Percentiles rank a stretch among this genome's conserved stretches.
phyloP scores from a whole-genome alignment of 1,139 yeast genomes.

The Diutina catenulata region DNA sequence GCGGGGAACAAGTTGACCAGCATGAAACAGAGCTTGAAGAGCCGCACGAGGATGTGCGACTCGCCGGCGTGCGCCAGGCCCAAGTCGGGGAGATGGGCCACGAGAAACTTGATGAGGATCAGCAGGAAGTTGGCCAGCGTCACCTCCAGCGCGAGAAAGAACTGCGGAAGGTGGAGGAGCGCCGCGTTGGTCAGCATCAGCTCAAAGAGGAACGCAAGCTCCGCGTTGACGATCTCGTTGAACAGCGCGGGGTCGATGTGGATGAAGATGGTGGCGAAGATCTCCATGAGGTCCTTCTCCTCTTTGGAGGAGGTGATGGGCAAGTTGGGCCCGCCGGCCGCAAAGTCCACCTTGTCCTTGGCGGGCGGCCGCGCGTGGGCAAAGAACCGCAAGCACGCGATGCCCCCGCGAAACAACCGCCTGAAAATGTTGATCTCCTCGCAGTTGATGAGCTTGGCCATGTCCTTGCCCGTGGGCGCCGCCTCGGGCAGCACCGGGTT shows the following conservation, averaged over 20 bases:
- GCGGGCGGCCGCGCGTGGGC: slow-evolving; percentile 41
- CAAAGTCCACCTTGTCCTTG: slow-evolving; percentile 46
- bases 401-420: slow-evolving; percentile 72
- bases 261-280: slow-evolving; percentile 85
- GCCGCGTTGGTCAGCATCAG: slow-evolving; percentile 81
- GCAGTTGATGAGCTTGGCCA: slow-evolving; percentile 69
- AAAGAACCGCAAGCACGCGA: slow-evolving; percentile 70
- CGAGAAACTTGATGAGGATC: slow-evolving; percentile 66
- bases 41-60: slow-evolving; percentile 69
- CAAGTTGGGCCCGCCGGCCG: slow-evolving; percentile 60
- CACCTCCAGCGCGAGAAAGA: slow-evolving; percentile 84
- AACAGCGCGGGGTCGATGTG: slow-evolving; percentile 94
- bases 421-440: slow-evolving; percentile 78
- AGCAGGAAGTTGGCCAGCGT: slow-evolving; percentile 91
- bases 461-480: slow-evolving; percentile 45
- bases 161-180: slow-evolving; percentile 81
- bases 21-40: slow-evolving; percentile 90
- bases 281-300: slow-evolving; percentile 92
- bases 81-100: slow-evolving; percentile 59
- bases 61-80: slow-evolving; percentile 75
- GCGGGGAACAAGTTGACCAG: slow-evolving; percentile 87
- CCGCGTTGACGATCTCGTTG: slow-evolving; percentile 80
- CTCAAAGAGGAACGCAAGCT: slow-evolving; percentile 67
- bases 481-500: slow-evolving; percentile 67
- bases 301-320: slow-evolving; percentile 86